These are phyloP conservation scores for Epichloe elymi DNA, from an alignment of 2,329 filamentous ascomycete genomes.

Conservation along the genomic window DNA sequence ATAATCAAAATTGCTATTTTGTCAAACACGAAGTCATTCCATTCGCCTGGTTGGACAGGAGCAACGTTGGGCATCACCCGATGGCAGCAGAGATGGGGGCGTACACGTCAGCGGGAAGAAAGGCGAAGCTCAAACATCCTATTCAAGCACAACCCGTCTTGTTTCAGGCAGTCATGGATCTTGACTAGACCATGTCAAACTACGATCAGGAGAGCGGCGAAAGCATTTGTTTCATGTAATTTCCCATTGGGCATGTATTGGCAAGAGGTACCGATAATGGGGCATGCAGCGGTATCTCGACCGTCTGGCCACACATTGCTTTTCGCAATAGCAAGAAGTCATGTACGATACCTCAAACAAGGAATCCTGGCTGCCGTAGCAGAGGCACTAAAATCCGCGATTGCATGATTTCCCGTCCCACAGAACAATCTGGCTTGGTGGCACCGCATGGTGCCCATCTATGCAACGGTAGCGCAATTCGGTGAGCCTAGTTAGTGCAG, in stretches of 20 bases:
- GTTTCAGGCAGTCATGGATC: not conserved
- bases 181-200: not conserved
- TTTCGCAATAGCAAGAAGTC: not conserved
- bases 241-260: constrained; percentile 2
- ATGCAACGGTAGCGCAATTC: not conserved
- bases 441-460: constrained; percentile 1
- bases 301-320: not conserved
- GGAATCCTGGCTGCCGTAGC: not conserved
- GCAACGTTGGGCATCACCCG: not conserved
- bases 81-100: not conserved
- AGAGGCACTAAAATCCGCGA: not conserved
- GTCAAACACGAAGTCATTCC: not conserved
- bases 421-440: constrained; percentile 3
- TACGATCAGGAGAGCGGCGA: not conserved
- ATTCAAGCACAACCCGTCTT: not conserved
- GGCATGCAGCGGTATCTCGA: not conserved
- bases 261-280: not conserved
- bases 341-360: not conserved
- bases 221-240: not conserved
- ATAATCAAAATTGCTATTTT: not conserved
- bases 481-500: not conserved
- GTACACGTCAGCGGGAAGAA: constrained; percentile 2
- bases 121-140: not conserved
- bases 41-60: not conserved
- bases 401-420: constrained; percentile 2